Base-by-base conservation (phyloP, 805 yeast species). In the Kluyveromyces nonfermentans region DNA sequence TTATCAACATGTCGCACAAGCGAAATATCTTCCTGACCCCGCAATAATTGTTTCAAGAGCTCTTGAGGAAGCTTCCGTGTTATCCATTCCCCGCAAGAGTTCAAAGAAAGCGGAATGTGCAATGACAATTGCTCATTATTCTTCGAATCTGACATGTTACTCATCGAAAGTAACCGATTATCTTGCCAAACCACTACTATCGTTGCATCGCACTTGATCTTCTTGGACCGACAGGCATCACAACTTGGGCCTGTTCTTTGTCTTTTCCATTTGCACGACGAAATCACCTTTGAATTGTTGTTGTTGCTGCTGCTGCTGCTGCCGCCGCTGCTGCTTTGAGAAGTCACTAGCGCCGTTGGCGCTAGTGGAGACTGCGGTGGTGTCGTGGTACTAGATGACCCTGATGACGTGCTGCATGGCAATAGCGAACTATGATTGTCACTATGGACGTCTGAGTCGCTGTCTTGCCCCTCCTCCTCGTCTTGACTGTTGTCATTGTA, bases 211-310 rank as follows among this genome's bases (percentile, higher is more conserved):
- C 90, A 82, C 61, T 79, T 82, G 46, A 81, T 82, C 57, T 82
- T 82, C 45, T 86, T 71, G 14, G 74, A 55, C 43, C 88, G 68
- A 59, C 90, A 82, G 39, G 74, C 65, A 57, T 82, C 88, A 60
- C 90, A 82, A 34, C 84, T 77, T 2, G 88, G 88, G 0, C 90
- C 88, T 16, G 75, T 67, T 46, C 90, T 65, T 62, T 82, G 89
- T 52, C 87, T 56, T 43, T 62, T 56, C 31, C 56, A 50, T 36
- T 43, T 50, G 33, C 38, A 31, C 16, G 45, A 39, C 6, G 44
- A 32, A 17, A 37, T 35, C 15, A 25, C 37, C 9, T 35, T 35
- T 5, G 35, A 33, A 25, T 39, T 34, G 37, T 15, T 12, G n/a
- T n/a, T n/a, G n/a, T n/a, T n/a, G n/a, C n/a, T n/a, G n/a, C n/a